Conservation (phyloP, 73 alveolate species). For the Paraurostyla sp. region DNA sequence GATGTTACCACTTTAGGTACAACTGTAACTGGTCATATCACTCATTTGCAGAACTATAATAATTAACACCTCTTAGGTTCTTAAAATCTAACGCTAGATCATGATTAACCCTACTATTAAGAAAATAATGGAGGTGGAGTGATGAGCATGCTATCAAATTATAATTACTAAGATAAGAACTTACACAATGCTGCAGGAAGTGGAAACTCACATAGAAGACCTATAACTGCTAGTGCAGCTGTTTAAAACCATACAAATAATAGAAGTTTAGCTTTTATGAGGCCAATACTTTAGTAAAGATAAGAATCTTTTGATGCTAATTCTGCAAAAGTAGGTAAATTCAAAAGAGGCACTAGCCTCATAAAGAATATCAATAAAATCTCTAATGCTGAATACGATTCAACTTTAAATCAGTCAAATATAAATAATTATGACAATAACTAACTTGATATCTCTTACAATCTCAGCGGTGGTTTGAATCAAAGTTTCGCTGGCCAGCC, state of each 20-base stretch:
- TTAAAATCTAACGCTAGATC: constrained; percentile 27
- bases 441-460: background rate
- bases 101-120: background rate
- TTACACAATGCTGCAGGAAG: background rate
- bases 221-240: constrained; percentile 60
- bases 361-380: constrained; percentile 18
- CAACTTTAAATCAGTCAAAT: too few species aligned
- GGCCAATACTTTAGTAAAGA: constrained; percentile 2
- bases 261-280: constrained; percentile 21
- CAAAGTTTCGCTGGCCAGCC: background rate
- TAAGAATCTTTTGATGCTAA: constrained; percentile 22
- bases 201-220: constrained; percentile 30
- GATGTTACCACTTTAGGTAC: constrained; percentile 26
- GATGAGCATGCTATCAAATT: background rate
- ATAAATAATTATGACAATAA: too few species aligned
- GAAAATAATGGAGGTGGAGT: background rate
- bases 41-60: background rate
- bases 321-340: background rate
- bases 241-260: background rate
- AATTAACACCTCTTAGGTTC: background rate
- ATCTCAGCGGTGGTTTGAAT: background rate
- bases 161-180: background rate
- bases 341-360: background rate
- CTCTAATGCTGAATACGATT: too few species aligned
- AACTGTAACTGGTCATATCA: constrained; percentile 36